Percentiles rank a stretch among this genome's conserved stretches.
phyloP scores from a whole-genome alignment of 441 rosid genomes.

The Omphalea diandra region DNA sequence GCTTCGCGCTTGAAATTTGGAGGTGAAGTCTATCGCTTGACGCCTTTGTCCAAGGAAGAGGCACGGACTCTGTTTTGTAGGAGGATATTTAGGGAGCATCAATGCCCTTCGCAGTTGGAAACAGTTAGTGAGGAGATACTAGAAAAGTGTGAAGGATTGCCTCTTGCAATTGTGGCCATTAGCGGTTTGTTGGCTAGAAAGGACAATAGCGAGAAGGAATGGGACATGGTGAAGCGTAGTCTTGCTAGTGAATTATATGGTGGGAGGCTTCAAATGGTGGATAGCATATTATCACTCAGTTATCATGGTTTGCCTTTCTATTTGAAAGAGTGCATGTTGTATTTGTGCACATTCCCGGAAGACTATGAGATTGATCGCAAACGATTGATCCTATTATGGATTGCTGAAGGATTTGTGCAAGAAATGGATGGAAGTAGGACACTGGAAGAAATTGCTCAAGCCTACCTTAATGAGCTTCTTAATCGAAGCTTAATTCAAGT shows the following conservation, averaged over 20 bases:
- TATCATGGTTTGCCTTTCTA: slow-evolving; percentile 26
- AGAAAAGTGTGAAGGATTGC: slow-evolving; percentile 30
- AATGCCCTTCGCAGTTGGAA: slow-evolving; percentile 26
- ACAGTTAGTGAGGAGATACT: slow-evolving; percentile 21
- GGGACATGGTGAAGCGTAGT: slow-evolving; percentile 24
- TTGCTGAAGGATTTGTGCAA: slow-evolving; percentile 33
- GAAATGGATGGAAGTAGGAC: slow-evolving; percentile 25
- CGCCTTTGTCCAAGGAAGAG: slow-evolving; percentile 16
- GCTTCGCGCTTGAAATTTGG: slow-evolving; percentile 1
- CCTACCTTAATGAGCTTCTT: slow-evolving; percentile 28
- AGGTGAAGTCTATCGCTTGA: not conserved
- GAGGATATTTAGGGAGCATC: slow-evolving; percentile 19
- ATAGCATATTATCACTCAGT: slow-evolving; percentile 24
- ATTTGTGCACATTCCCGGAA: slow-evolving; percentile 24
- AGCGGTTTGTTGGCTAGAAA: slow-evolving; percentile 30
- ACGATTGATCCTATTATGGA: slow-evolving; percentile 27
- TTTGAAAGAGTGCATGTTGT: not conserved
- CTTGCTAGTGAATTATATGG: slow-evolving; percentile 17
- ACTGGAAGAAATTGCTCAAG: slow-evolving; percentile 28
- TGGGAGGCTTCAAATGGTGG: not conserved
- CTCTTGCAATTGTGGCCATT: slow-evolving; percentile 33
- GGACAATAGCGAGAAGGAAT: slow-evolving; percentile 21
- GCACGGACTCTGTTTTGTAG: slow-evolving; percentile 29
- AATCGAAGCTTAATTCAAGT: slow-evolving; percentile 27
- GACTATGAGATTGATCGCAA: slow-evolving; percentile 11